Base-by-base conservation (phyloP, 2,329 filamentous ascomycete genomes). In the Clonostachys rosea region DNA sequence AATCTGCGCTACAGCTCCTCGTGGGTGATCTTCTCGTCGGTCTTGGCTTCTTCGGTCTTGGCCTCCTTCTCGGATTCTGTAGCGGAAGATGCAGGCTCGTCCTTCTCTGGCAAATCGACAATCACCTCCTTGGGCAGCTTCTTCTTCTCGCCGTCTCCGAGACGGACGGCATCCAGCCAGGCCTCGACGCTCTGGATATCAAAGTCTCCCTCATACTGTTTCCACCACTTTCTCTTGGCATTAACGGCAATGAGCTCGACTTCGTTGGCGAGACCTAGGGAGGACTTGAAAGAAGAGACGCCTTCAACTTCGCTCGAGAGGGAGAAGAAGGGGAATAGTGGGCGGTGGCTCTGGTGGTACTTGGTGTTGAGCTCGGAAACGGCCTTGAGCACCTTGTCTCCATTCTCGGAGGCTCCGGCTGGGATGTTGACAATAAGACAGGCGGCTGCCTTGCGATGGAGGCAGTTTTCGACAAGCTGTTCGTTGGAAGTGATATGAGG, bases 161-260 rank as follows among this genome's bases (percentile, higher is more conserved):
- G 78, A 36, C 90, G 84, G 52, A 97, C 90, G n/a, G 81, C 78
- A 59, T 99, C 94, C 49, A 99, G 81, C 90, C 92, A 99, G 51
- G 73, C 71, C 69, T 96, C 89, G 33, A 99, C 71, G 24, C 76
- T 79, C 46, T 78, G 73, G 20, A 75, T 61, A 47, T 78, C 80
- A 41, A 83, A 83, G 40, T 78, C 70, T 4, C 78, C 81, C 43
- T 80, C 70, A 63, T 89, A 94, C 49, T 78, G 80, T 58, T 87
- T 86, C 81, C 85, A 95, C 94, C 94, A 99, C 40, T 80, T 78
- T 46, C 91, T 83, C 59, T 91, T 90, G 34, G 81, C 87, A 65
- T 96, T 96, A 49, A 95, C 65, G 14, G 91, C 91, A 47, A 97
- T 74, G 41, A 97, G 68, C 60, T 91, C 84, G 14, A 90, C 71